Evolutionary conservation across 805 yeast species (phyloP).

Genomic region (Yarrowia sp.): DNA sequence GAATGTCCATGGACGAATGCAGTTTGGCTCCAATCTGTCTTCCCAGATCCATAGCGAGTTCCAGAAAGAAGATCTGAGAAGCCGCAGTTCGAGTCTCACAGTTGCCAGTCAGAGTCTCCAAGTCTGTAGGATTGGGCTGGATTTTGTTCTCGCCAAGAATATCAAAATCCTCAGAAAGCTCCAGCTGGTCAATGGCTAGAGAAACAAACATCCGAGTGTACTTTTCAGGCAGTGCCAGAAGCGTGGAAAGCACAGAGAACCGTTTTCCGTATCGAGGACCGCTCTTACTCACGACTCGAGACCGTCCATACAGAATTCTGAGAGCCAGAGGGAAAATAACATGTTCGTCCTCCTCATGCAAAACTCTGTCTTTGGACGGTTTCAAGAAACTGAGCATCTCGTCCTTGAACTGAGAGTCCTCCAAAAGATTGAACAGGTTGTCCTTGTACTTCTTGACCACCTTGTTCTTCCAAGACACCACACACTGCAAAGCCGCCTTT

Average conservation of each 20-base stretch:
- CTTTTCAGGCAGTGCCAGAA: constrained; percentile 39
- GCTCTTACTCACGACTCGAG: constrained; percentile 57
- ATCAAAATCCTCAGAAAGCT: constrained; percentile 23
- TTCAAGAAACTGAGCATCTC: constrained; percentile 66
- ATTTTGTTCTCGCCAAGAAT: neutral
- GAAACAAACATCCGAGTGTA: constrained; percentile 58
- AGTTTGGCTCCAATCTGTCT: constrained; percentile 58
- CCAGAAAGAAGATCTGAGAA: constrained; percentile 1
- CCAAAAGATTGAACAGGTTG: constrained; percentile 68
- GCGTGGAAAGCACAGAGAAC: constrained; percentile 35
- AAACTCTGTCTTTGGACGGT: constrained; percentile 45
- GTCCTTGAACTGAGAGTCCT: constrained; percentile 80
- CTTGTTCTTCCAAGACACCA: constrained; percentile 61
- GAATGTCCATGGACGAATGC: constrained; percentile 46
- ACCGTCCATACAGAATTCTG: constrained; percentile 81
- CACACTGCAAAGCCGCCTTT: constrained; percentile 63
- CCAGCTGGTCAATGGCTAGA: constrained; percentile 57
- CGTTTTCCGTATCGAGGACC: constrained; percentile 71
- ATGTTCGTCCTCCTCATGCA: constrained; percentile 60
- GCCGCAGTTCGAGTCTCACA: constrained; percentile 9
- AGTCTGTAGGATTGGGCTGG: neutral
- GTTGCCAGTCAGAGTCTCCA: neutral
- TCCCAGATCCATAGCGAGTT: constrained; percentile 51
- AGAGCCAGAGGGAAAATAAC: constrained; percentile 67
- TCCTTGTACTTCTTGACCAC: constrained; percentile 65